phyloP scores from a whole-genome alignment of 768 basidiomycete species.

The Suillus hirtellus region DNA sequence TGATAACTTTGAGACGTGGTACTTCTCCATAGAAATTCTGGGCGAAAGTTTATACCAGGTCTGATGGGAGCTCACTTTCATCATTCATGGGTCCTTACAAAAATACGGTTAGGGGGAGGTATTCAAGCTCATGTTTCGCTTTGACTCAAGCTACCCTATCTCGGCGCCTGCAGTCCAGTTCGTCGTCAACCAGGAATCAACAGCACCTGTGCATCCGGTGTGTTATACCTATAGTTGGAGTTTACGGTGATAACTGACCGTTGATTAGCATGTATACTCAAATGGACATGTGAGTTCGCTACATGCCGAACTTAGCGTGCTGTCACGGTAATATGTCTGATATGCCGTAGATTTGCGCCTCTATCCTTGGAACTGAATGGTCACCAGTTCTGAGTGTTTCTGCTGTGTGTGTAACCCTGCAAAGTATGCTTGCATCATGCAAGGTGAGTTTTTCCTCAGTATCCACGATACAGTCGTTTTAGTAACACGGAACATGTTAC shows the following conservation, averaged over 20 bases:
- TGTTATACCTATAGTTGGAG: conserved; percentile 28
- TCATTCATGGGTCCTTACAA: conserved; percentile 2
- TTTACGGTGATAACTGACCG: conserved; percentile 13
- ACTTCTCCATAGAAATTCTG: conserved; percentile 78
- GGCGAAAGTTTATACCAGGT: conserved; percentile 82
- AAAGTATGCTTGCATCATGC: conserved; percentile 92
- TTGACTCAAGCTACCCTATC: conserved; percentile 82
- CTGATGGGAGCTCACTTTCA: conserved; percentile 14
- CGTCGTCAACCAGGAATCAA: conserved; percentile 59
- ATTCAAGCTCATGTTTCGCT: conserved; percentile 79
- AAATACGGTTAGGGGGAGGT: conserved; percentile 58
- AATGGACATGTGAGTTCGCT: conserved; percentile 71
- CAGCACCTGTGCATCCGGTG: conserved; percentile 82
- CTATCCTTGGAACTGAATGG: conserved; percentile 88
- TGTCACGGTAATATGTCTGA: conserved; percentile 18
- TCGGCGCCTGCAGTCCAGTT: conserved; percentile 88
- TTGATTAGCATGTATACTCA: conserved; percentile 75
- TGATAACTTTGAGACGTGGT: conserved; percentile 78
- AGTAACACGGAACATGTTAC: conserved; percentile 5
- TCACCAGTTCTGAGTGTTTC: conserved; percentile 84
- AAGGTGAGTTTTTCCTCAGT: conserved; percentile 51
- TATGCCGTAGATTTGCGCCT: conserved; percentile 73
- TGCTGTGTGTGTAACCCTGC: conserved; percentile 81
- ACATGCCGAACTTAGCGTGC: conserved; percentile 3
- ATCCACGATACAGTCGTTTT: conserved; percentile 1